Evolutionary conservation across 2,329 filamentous ascomycete genomes (phyloP).

Genomic region (Didymella lethalis): DNA sequence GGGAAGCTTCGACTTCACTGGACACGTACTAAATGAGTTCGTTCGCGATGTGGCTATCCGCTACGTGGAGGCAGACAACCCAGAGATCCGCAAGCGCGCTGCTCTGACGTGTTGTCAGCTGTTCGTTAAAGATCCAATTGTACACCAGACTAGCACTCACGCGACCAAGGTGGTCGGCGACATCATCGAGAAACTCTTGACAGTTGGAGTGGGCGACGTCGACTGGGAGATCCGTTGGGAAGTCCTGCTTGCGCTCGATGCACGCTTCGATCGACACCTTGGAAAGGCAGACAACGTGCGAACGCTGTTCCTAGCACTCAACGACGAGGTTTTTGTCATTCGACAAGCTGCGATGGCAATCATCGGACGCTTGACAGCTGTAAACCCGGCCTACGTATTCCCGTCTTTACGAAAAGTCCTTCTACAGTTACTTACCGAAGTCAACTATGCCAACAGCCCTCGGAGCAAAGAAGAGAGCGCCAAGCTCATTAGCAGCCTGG

Average conservation of each 20-base stretch:
- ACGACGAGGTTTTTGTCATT: slow-evolving; percentile 92
- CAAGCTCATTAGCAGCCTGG: slow-evolving; percentile 88
- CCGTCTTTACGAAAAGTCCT: slow-evolving; percentile 93
- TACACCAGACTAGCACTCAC: slow-evolving; percentile 96
- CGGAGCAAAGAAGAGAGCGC: slow-evolving; percentile 97
- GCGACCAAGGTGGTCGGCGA: slow-evolving; percentile 97
- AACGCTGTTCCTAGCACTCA: slow-evolving; percentile 91
- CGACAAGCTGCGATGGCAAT: slow-evolving; percentile 95
- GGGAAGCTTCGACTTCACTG: slow-evolving; percentile 92
- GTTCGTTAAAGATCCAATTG: slow-evolving; percentile 94
- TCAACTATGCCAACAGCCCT: slow-evolving; percentile 93
- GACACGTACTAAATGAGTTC: slow-evolving; percentile 96
- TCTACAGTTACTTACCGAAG: slow-evolving; percentile 93
- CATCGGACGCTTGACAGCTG: slow-evolving; percentile 87
- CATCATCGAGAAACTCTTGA: slow-evolving; percentile 95
- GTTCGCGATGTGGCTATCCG: slow-evolving; percentile 97
- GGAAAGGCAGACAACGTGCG: slow-evolving; percentile 97
- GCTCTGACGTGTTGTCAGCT: slow-evolving; percentile 97
- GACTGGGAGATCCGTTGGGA: slow-evolving; percentile 88
- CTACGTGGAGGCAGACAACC: slow-evolving; percentile 95
- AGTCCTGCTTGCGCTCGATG: slow-evolving; percentile 87
- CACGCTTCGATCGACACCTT: slow-evolving; percentile 94
- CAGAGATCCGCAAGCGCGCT: slow-evolving; percentile 91
- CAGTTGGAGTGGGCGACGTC: slow-evolving; percentile 89
- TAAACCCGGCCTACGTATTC: slow-evolving; percentile 97